phyloP scores from a whole-genome alignment of 306 rosid species.

The Vigna radiata region DNA sequence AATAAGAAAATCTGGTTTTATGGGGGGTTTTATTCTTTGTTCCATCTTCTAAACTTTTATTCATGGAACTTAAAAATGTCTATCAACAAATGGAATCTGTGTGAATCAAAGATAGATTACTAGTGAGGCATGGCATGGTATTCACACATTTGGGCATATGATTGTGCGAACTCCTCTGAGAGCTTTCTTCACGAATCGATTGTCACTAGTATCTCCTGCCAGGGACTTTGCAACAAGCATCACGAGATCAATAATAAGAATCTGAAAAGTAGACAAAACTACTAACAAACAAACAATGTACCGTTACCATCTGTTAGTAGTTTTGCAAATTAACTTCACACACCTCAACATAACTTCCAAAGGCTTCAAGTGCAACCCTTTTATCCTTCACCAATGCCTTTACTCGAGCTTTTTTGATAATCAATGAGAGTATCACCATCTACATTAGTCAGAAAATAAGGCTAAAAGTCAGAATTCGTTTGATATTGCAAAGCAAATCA shows the following conservation, averaged over 20 bases:
- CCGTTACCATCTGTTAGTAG: not conserved
- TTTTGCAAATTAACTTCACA: constrained; percentile 43
- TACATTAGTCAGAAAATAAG: constrained; percentile 56
- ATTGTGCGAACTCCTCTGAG: constrained; percentile 82
- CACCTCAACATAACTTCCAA: constrained; percentile 95
- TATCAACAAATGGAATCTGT: not conserved
- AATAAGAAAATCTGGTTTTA: constrained; percentile 18
- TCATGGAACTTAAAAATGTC: constrained; percentile 17
- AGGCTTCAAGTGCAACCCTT: constrained; percentile 88
- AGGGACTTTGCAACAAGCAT: constrained; percentile 64
- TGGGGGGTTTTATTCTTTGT: not conserved
- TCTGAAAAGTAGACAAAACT: constrained; percentile 11
- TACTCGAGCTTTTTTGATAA: constrained; percentile 77
- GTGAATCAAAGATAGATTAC: not conserved
- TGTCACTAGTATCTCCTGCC: constrained; percentile 73
- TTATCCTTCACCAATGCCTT: constrained; percentile 90
- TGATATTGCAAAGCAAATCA: constrained; percentile 33
- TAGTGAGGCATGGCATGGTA: constrained; percentile 35
- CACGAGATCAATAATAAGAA: constrained; percentile 42
- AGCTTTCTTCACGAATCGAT: constrained; percentile 70
- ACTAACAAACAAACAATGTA: constrained; percentile 18
- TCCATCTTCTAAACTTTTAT: not conserved
- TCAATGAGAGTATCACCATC: constrained; percentile 93
- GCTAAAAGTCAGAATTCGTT: constrained; percentile 49
- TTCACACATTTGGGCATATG: constrained; percentile 86